These are phyloP conservation scores for Pyracantha coccinea DNA, from an alignment of 331 rosid species.

Conservation along the genomic window DNA sequence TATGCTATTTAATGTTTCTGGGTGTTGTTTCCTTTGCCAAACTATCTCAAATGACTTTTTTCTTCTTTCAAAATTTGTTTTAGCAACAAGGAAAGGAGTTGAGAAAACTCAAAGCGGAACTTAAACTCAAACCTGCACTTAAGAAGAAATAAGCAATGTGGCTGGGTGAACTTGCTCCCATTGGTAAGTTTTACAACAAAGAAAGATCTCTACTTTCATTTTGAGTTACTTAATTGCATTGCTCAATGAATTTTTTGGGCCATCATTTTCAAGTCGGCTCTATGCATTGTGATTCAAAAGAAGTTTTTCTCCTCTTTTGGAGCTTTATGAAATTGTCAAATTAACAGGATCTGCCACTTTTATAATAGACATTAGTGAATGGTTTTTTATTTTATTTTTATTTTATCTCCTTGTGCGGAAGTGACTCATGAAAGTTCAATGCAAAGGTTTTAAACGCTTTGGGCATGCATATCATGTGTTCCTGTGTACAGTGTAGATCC, in stretches of 20 bases:
- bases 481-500: not conserved
- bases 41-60: not conserved
- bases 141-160: slow-evolving; percentile 32
- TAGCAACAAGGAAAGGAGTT: slow-evolving; percentile 67
- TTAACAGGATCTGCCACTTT: no score
- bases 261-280: not conserved
- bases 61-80: not conserved
- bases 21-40: slow-evolving; percentile 9
- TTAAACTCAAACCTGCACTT: slow-evolving; percentile 32
- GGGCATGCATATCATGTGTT: not conserved
- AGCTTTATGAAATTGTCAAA: not conserved
- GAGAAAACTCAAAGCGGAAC: slow-evolving; percentile 43
- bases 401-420: not conserved
- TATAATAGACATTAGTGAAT: no score
- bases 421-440: not conserved
- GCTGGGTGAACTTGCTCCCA: slow-evolving; percentile 4
- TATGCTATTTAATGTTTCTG: not conserved
- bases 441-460: not conserved
- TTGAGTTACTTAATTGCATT: not conserved
- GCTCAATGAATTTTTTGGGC: not conserved
- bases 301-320: not conserved
- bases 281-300: not conserved
- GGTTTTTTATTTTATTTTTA: no score
- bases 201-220: not conserved
- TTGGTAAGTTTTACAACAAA: slow-evolving; percentile 25